Evolutionary conservation across 1,139 yeast genomes (phyloP).

Genomic region (Zygosaccharomyces sapae): DNA sequence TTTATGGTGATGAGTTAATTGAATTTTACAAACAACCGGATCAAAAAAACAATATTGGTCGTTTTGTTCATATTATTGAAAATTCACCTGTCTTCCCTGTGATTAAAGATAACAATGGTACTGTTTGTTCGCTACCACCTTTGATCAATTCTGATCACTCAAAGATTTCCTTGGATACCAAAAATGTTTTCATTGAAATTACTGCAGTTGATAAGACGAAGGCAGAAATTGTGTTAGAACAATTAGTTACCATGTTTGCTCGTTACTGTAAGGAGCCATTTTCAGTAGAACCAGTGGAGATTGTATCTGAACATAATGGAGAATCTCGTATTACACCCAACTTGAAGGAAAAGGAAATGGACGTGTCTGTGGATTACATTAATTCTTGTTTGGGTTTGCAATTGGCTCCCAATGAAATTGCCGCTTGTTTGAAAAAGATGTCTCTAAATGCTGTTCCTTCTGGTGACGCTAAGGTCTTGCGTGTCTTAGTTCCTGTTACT

Average conservation of each 20-base stretch:
- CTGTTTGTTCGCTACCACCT: constrained; percentile 93
- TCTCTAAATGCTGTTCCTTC: constrained; percentile 64
- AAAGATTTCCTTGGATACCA: constrained; percentile 79
- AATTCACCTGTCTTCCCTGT: constrained; percentile 91
- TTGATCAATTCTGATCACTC: constrained; percentile 91
- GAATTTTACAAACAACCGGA: constrained; percentile 68
- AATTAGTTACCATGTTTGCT: constrained; percentile 92
- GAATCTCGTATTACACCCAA: constrained; percentile 76
- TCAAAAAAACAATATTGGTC: constrained; percentile 83
- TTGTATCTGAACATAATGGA: constrained; percentile 77
- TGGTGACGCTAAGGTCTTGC: constrained; percentile 49
- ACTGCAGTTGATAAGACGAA: constrained; percentile 96
- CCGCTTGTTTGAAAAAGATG: constrained; percentile 71
- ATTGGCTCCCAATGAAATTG: constrained; percentile 63
- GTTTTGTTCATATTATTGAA: constrained; percentile 80
- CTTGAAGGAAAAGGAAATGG: constrained; percentile 59
- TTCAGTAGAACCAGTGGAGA: constrained; percentile 82
- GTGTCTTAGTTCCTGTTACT: constrained; percentile 82
- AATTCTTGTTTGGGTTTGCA: constrained; percentile 87
- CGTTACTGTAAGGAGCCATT: constrained; percentile 74
- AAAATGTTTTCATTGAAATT: constrained; percentile 84
- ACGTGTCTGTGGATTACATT: constrained; percentile 79
- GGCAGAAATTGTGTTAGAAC: constrained; percentile 85
- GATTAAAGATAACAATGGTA: constrained; percentile 70
- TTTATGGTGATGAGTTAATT: constrained; percentile 77